Conservation (phyloP, 2,329 filamentous ascomycete genomes). For the Fusarium verrucosum region DNA sequence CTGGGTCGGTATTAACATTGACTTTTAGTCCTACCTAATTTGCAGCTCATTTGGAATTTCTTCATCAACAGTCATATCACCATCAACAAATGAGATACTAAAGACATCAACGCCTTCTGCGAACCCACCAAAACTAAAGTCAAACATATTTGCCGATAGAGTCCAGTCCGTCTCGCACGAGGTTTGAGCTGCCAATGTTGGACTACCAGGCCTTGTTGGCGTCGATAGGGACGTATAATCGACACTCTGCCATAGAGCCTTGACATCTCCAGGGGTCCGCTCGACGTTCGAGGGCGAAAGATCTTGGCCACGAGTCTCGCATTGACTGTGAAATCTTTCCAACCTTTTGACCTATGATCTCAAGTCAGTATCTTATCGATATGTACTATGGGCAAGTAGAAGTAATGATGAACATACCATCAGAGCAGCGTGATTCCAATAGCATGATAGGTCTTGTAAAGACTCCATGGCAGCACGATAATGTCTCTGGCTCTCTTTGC, state of each 20-base stretch:
- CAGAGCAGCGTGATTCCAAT: slow-evolving; percentile 12
- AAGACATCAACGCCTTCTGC: slow-evolving; percentile 17
- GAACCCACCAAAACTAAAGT: slow-evolving; percentile 18
- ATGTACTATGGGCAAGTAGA: no score
- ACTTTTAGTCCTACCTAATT: background rate
- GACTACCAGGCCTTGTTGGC: slow-evolving; percentile 11
- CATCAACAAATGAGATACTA: slow-evolving; percentile 18
- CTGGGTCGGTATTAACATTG: background rate
- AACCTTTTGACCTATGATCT: background rate
- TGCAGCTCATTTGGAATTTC: background rate
- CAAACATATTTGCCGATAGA: slow-evolving; percentile 9
- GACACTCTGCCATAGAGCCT: slow-evolving; percentile 18
- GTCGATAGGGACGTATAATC: slow-evolving; percentile 15
- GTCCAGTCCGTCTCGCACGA: background rate
- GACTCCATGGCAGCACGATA: slow-evolving; percentile 1
- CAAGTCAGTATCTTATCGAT: background rate
- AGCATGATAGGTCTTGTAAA: background rate
- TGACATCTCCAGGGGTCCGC: slow-evolving; percentile 2
- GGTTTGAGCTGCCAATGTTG: background rate
- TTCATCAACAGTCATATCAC: slow-evolving; percentile 2
- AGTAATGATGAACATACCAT: background rate
- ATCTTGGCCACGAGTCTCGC: slow-evolving; percentile 3
- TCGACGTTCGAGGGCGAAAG: slow-evolving; percentile 5
- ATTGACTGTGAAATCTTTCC: slow-evolving; percentile 8
- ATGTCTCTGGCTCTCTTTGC: background rate